Conservation (phyloP, 2,329 filamentous ascomycete species). For the Trichoderma oligosporum region DNA sequence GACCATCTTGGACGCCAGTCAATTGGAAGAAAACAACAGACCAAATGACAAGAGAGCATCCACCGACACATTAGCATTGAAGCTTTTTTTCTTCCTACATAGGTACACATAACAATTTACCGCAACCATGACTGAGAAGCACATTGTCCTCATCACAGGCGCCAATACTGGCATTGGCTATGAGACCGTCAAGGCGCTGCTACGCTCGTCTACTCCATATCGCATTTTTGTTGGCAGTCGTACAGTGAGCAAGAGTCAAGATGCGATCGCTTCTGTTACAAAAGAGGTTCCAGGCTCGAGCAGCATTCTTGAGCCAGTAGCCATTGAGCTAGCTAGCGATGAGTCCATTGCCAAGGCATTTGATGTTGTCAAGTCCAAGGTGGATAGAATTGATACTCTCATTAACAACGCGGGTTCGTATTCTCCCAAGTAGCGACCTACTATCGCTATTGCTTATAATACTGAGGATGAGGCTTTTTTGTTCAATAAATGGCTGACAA, state of each 20-base stretch:
- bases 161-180: slow-evolving; percentile 60
- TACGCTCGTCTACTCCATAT: slow-evolving; percentile 46
- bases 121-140: slow-evolving; percentile 26
- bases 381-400: slow-evolving; percentile 48
- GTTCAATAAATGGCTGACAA: background rate
- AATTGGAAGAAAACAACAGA: no score
- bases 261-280: slow-evolving; percentile 41
- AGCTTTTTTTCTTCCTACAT: no score
- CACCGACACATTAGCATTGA: no score
- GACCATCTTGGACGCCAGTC: no score
- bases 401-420: slow-evolving; percentile 54
- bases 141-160: slow-evolving; percentile 56
- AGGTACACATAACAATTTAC: background rate
- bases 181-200: slow-evolving; percentile 53
- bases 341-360: slow-evolving; percentile 47
- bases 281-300: slow-evolving; percentile 38
- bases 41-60: no score
- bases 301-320: slow-evolving; percentile 44
- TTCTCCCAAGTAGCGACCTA: no score
- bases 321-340: slow-evolving; percentile 53
- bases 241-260: slow-evolving; percentile 46
- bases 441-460: no score
- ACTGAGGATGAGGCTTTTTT: no score
- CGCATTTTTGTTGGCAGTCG: slow-evolving; percentile 55
- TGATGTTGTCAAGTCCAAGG: slow-evolving; percentile 39